Conservation (phyloP, 2,329 filamentous ascomycete genomes). For the Ophiostoma himal-ulmi region DNA sequence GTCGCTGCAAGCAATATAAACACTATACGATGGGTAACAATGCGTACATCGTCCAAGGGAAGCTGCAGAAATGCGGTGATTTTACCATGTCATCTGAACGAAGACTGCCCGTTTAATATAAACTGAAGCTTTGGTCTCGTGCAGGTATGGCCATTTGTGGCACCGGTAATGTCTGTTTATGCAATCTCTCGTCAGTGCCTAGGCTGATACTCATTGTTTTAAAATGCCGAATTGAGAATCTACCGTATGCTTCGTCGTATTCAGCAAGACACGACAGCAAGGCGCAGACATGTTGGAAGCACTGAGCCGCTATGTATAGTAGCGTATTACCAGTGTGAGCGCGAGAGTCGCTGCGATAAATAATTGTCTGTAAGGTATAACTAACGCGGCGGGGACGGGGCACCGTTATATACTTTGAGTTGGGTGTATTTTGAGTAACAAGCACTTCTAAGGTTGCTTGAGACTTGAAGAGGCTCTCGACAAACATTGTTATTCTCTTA, state of each 20-base stretch:
- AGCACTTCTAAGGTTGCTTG: not conserved
- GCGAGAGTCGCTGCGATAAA: not conserved
- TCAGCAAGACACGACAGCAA: not conserved
- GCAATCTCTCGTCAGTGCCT: not conserved
- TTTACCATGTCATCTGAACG: conserved; percentile 1
- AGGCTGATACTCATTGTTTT: not conserved
- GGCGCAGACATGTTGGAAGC: not conserved
- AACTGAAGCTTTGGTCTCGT: not conserved
- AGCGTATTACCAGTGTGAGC: not conserved
- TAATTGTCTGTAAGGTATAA: not conserved
- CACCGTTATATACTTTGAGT: not conserved
- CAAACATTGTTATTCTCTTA: not conserved
- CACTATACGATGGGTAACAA: not conserved
- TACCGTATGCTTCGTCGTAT: not conserved
- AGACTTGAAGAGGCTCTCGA: not conserved
- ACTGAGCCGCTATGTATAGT: not conserved
- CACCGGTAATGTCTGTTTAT: not conserved
- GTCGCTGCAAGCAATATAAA: not conserved
- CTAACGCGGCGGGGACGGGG: not conserved
- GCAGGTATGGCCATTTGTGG: not conserved
- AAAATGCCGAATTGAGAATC: not conserved
- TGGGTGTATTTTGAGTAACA: not conserved
- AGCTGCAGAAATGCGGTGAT: not conserved
- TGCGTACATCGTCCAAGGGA: not conserved
- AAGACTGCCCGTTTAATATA: not conserved